Conservation (phyloP, 1,284 basidiomycete species). For the Wolfiporia cocos region DNA sequence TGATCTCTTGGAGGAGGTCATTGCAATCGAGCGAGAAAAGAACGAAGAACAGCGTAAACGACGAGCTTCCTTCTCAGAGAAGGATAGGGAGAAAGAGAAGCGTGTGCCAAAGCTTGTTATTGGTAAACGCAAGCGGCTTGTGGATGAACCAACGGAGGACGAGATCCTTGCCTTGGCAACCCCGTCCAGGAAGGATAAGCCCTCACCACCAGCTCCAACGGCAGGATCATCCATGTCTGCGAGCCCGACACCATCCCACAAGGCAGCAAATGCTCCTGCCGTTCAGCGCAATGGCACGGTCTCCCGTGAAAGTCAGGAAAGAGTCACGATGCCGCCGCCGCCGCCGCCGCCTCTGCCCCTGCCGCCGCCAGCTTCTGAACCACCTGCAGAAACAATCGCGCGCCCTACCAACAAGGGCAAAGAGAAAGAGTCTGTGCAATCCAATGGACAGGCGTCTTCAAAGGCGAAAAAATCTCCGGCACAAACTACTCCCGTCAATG, state of each 20-base stretch:
- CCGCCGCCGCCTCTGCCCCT: too few species aligned
- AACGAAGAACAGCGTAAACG: conserved; percentile 31
- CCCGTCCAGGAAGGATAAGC: conserved; percentile 58
- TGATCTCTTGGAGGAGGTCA: conserved; percentile 73
- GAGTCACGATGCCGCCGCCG: too few species aligned
- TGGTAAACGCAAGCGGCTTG: conserved; percentile 53
- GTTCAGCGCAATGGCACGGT: conserved; percentile 13
- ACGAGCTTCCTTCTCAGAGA: conserved; percentile 10
- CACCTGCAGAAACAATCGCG: conserved; percentile 23
- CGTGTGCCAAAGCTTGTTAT: conserved; percentile 24
- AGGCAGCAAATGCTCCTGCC: too few species aligned
- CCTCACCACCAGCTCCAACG: conserved; percentile 19
- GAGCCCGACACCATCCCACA: too few species aligned
- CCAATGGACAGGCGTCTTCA: conserved; percentile 20
- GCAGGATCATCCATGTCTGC: too few species aligned
- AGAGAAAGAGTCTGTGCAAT: conserved; percentile 42
- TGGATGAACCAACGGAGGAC: conserved; percentile 32
- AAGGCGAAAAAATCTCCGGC: conserved; percentile 39
- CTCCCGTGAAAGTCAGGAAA: conserved; percentile 27
- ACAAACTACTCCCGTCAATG: conserved; percentile 51
- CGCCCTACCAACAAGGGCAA: conserved; percentile 50
- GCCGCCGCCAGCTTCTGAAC: conserved; percentile 20
- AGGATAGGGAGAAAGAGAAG: conserved; percentile 27
- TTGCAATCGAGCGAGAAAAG: conserved; percentile 71
- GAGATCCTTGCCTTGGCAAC: conserved; percentile 55